A percentile compares a stretch with the other conserved stretches of the same genome.
Evolutionary conservation across 306 rosid species (phyloP).

Genomic region (Malus sylvestris): DNA sequence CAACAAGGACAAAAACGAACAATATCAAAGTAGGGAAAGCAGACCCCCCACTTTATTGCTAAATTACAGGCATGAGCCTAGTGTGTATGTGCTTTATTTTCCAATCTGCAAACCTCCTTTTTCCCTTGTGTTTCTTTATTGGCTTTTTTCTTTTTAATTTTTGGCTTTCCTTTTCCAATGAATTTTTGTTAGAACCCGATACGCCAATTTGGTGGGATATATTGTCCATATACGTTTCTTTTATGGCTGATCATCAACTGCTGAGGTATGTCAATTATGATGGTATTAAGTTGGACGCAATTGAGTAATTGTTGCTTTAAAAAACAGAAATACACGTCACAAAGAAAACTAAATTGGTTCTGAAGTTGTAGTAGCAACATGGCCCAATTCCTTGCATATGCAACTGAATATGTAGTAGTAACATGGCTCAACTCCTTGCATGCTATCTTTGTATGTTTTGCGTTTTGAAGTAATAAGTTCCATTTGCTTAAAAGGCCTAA

Average conservation of each 20-base stretch:
- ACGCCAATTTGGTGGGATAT: background rate
- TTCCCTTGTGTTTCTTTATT: background rate
- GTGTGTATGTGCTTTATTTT: constrained; percentile 1
- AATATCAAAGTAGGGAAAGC: constrained; percentile 1
- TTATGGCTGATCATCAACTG: background rate
- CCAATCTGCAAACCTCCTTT: constrained; percentile 2
- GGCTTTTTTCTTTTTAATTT: background rate
- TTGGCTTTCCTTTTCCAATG: background rate
- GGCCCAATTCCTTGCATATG: background rate
- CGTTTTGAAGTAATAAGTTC: background rate
- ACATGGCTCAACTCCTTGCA: background rate
- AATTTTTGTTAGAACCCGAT: background rate
- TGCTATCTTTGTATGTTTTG: background rate
- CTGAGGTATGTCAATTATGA: background rate
- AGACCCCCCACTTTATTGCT: constrained; percentile 27
- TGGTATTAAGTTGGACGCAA: background rate
- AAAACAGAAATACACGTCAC: background rate
- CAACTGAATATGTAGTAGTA: background rate
- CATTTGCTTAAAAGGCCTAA: background rate
- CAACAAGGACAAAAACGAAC: background rate
- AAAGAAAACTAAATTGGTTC: background rate
- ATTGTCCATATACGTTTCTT: background rate
- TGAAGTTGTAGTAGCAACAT: background rate
- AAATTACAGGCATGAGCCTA: constrained; percentile 27
- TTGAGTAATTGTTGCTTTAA: background rate